Evolutionary conservation across 768 basidiomycete species (phyloP).

Genomic region (Podaxis sp.): DNA sequence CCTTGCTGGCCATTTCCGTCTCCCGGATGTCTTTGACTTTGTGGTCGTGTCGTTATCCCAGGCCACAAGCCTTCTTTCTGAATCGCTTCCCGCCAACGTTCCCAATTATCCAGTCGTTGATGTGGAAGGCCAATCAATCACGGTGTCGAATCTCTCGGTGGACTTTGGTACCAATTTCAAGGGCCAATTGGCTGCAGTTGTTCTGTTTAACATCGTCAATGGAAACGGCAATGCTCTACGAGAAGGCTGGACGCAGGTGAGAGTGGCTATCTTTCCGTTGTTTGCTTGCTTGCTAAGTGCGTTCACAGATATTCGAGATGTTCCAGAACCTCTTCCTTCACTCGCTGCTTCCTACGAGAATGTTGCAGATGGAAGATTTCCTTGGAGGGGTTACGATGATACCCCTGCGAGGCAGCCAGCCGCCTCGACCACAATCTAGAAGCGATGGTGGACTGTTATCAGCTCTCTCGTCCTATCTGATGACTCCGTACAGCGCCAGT

Average conservation of each 20-base stretch:
- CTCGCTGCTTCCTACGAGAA: constrained; percentile 82
- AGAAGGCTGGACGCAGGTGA: constrained; percentile 91
- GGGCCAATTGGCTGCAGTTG: constrained; percentile 94
- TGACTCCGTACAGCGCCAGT: constrained; percentile 86
- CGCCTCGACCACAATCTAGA: constrained; percentile 59
- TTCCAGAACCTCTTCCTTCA: constrained; percentile 95
- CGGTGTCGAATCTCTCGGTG: constrained; percentile 89
- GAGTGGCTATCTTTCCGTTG: constrained; percentile 15
- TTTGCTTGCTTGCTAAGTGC: constrained; percentile 10
- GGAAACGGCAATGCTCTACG: constrained; percentile 92
- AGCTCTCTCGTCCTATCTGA: constrained; percentile 90
- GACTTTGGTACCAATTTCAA: constrained; percentile 95
- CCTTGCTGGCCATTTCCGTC: constrained; percentile 81
- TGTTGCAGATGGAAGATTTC: constrained; percentile 99
- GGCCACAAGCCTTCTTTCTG: constrained; percentile 84
- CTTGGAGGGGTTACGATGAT: constrained; percentile 93
- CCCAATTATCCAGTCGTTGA: constrained; percentile 88
- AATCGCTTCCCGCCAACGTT: constrained; percentile 65
- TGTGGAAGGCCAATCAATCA: constrained; percentile 85
- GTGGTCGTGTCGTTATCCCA: constrained; percentile 91
- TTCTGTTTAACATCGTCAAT: constrained; percentile 96
- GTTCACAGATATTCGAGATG: constrained; percentile 90
- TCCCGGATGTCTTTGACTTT: constrained; percentile 96
- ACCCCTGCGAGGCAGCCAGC: constrained; percentile 77
- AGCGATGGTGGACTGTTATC: constrained; percentile 92